phyloP scores from a whole-genome alignment of 2,329 filamentous ascomycete species.

The Alternaria sp. region DNA sequence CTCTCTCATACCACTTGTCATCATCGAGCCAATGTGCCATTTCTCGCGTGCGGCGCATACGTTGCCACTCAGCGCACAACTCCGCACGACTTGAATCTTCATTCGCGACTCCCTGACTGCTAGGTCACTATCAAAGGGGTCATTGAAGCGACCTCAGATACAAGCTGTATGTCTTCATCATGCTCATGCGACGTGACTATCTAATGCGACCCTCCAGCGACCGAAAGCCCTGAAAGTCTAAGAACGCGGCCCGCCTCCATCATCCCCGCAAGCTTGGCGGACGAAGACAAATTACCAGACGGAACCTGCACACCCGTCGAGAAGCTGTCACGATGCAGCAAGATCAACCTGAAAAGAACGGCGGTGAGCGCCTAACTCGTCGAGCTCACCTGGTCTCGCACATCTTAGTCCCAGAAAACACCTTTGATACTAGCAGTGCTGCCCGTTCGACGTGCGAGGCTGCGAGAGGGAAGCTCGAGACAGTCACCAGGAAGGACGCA shows the following conservation, averaged over 20 bases:
- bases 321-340: neutral
- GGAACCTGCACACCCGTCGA: neutral
- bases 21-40: neutral
- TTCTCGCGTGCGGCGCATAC: neutral
- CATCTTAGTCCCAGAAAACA: neutral
- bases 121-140: neutral
- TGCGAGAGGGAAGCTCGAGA: neutral
- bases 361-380: neutral
- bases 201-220: neutral
- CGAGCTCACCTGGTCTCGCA: neutral
- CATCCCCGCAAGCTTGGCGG: neutral
- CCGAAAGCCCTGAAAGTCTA: neutral
- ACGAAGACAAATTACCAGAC: rapidly evolving
- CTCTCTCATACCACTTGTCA: neutral
- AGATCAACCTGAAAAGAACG: neutral
- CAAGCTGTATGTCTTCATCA: neutral
- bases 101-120: too few relatives aligned
- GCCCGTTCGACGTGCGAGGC: neutral
- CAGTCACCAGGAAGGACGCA: neutral
- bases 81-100: neutral
- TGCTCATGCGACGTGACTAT: neutral
- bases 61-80: neutral
- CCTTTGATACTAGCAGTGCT: neutral
- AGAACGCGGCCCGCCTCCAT: neutral
- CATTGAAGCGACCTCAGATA: neutral